These are phyloP conservation scores for Phytopythium vexans DNA, from an alignment of 352 stramenopile species.

Conservation along the genomic window DNA sequence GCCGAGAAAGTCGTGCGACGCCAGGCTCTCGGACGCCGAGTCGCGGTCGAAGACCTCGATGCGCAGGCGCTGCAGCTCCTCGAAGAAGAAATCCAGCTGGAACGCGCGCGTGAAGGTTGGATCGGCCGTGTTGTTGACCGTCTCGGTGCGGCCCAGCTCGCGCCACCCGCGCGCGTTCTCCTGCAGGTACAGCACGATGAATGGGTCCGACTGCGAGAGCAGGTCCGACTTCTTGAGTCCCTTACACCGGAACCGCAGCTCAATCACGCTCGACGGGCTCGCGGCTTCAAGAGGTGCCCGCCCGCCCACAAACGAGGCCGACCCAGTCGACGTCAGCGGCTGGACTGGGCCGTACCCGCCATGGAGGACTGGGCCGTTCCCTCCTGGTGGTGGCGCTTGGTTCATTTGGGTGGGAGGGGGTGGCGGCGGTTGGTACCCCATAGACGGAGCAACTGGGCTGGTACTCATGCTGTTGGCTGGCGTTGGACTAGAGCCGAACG, in stretches of 20 bases:
- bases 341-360: conserved; percentile 46
- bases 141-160: conserved; percentile 78
- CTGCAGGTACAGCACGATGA: conserved; percentile 72
- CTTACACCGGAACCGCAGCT: conserved; percentile 68
- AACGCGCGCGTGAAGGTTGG: conserved; percentile 72
- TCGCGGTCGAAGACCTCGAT: conserved; percentile 83
- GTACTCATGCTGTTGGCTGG: conserved; percentile 1
- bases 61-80: conserved; percentile 75
- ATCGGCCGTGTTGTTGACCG: conserved; percentile 59
- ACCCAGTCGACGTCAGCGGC: conserved; percentile 12
- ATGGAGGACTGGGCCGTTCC: conserved; percentile 14
- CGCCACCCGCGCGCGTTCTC: conserved; percentile 46
- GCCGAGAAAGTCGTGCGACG: conserved; percentile 65
- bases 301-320: conserved; percentile 10
- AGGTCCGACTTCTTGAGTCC: conserved; percentile 70
- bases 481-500: conserved; percentile 12
- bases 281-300: conserved; percentile 10
- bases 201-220: conserved; percentile 70
- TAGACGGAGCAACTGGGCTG: background rate
- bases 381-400: conserved; percentile 3
- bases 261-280: conserved; percentile 55
- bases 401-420: conserved; percentile 5
- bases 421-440: background rate
- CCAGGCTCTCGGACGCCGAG: conserved; percentile 53
- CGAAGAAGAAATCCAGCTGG: conserved; percentile 75